Conservation (phyloP, 192 early-diverging fungal genomes). For the Entomortierella beljakovae region DNA sequence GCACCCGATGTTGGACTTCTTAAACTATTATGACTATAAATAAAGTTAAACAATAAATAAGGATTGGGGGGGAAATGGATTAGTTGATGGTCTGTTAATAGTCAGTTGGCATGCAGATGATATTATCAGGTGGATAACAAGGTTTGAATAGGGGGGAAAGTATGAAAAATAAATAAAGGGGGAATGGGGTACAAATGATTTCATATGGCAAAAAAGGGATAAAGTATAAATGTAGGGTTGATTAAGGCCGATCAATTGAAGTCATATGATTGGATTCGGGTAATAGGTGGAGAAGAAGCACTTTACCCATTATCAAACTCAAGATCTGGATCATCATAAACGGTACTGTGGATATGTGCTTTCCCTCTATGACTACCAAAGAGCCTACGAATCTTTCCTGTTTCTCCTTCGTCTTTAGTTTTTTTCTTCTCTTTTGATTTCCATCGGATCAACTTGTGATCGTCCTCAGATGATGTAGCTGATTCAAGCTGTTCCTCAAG, state of each 20-base stretch:
- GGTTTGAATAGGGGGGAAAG: too few relatives aligned
- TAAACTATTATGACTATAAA: neutral
- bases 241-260: too few relatives aligned
- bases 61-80: too few relatives aligned
- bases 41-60: too few relatives aligned
- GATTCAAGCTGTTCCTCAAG: neutral
- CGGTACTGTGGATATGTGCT: conserved; percentile 3
- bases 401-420: conserved; percentile 41
- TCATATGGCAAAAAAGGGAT: neutral
- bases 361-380: conserved; percentile 10
- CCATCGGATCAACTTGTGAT: neutral
- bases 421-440: conserved; percentile 10
- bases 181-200: neutral
- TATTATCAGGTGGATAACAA: too few relatives aligned
- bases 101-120: too few relatives aligned
- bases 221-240: neutral
- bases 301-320: conserved; percentile 40
- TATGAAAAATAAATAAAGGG: too few relatives aligned
- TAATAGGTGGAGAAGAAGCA: neutral
- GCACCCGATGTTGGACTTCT: conserved; percentile 42
- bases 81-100: too few relatives aligned
- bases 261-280: too few relatives aligned
- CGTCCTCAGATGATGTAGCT: neutral
- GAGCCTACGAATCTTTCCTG: conserved; percentile 21
- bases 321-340: conserved; percentile 21